Percentiles rank a stretch among this genome's conserved stretches.
Conservation (phyloP, 2,329 filamentous ascomycete genomes). For the Penicillium fuscoglaucum region DNA sequence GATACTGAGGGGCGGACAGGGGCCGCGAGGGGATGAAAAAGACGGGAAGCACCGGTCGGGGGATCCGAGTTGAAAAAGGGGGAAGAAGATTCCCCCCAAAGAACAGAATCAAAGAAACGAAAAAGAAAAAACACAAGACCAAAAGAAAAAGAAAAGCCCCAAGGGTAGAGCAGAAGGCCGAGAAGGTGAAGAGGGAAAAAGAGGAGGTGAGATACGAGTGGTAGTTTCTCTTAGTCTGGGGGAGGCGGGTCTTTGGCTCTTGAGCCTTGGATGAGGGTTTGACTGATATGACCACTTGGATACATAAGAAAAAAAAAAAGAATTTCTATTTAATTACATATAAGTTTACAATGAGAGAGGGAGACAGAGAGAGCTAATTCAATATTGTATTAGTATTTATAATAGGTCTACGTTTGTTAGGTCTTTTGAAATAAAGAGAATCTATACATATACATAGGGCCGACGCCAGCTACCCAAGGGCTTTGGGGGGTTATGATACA, state of each 20-base stretch:
- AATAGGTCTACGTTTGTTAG: neutral
- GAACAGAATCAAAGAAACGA: conserved; percentile 17
- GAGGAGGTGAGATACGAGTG: conserved; percentile 20
- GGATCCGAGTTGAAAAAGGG: conserved; percentile 15
- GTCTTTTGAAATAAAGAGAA: neutral
- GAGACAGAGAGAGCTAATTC: neutral
- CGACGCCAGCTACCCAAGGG: neutral
- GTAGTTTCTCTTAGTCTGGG: conserved; percentile 26
- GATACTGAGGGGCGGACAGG: conserved; percentile 28
- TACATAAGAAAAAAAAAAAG: neutral
- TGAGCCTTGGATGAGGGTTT: conserved; percentile 8
- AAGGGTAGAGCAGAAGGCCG: conserved; percentile 4
- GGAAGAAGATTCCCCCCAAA: conserved; percentile 4
- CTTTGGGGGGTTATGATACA: neutral
- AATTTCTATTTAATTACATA: conserved; percentile 2
- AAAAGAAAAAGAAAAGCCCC: conserved; percentile 17
- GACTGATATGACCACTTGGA: neutral
- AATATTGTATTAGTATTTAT: neutral
- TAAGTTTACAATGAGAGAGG: neutral
- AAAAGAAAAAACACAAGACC: conserved; percentile 14
- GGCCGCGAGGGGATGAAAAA: conserved; percentile 30
- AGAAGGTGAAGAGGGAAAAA: conserved; percentile 23
- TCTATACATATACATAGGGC: neutral
- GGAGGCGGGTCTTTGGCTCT: conserved; percentile 19
- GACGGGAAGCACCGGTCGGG: conserved; percentile 22